A percentile compares a stretch with the other conserved stretches of the same genome.
phyloP scores from a whole-genome alignment of 2,329 filamentous ascomycete species.

The Pseudogymnoascus sp. region DNA sequence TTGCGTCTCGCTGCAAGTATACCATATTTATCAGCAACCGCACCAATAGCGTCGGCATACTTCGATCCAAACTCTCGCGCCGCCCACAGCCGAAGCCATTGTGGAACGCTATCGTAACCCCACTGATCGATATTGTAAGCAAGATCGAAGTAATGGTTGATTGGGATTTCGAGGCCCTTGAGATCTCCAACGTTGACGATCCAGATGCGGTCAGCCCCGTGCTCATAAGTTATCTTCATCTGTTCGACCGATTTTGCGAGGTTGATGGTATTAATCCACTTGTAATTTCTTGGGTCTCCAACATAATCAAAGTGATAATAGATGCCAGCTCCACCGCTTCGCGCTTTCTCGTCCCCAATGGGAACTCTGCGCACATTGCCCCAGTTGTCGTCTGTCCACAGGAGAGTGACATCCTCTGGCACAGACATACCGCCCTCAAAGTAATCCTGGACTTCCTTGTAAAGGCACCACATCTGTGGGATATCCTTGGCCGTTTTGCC shows the following conservation, averaged over 20 bases:
- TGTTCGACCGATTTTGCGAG: slow-evolving; percentile 59
- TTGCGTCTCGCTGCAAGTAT: slow-evolving; percentile 52
- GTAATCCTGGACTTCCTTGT: slow-evolving; percentile 66
- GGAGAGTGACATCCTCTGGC: slow-evolving; percentile 59
- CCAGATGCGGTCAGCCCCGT: slow-evolving; percentile 49
- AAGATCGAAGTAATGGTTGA: slow-evolving; percentile 61
- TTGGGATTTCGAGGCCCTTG: slow-evolving; percentile 54
- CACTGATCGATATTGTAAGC: slow-evolving; percentile 56
- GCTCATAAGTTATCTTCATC: slow-evolving; percentile 54
- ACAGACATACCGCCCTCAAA: slow-evolving; percentile 55
- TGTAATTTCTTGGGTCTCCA: slow-evolving; percentile 39
- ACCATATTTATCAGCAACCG: slow-evolving; percentile 49
- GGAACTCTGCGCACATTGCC: slow-evolving; percentile 58
- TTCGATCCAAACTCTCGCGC: slow-evolving; percentile 48
- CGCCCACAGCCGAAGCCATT: slow-evolving; percentile 52
- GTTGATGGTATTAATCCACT: slow-evolving; percentile 61
- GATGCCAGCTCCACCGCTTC: slow-evolving; percentile 55
- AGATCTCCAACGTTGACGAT: slow-evolving; percentile 59
- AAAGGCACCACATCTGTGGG: slow-evolving; percentile 66
- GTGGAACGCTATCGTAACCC: slow-evolving; percentile 46
- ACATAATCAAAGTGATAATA: slow-evolving; percentile 54
- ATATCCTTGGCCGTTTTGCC: slow-evolving; percentile 37
- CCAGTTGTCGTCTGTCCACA: slow-evolving; percentile 64
- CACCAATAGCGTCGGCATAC: slow-evolving; percentile 41
- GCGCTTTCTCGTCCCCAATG: slow-evolving; percentile 46